Evolutionary conservation across 2,329 filamentous ascomycete species (phyloP), one percentile per base, ranked within the genome.

Genomic region (Thelonectria blattea): DNA sequence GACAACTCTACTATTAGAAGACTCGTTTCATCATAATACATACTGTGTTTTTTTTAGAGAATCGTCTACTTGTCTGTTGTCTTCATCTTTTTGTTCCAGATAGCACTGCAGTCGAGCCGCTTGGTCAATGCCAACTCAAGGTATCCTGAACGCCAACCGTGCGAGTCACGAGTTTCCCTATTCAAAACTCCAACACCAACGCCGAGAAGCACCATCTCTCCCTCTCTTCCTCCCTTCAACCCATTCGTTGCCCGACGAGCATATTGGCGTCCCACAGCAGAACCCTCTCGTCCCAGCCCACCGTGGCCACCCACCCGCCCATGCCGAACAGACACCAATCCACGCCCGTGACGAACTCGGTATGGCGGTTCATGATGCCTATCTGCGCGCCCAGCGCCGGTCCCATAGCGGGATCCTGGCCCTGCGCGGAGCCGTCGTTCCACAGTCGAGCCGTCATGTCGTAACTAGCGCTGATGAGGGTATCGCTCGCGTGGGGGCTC

Each of bases 301-400:
- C 91, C 64, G 91, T 96, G 2, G 95, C 93, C 67, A 93, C 93
- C 95, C 95, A 99, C 5, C 95, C 95, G 65, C 96, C 93, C 22
- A 88, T 90, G 5, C 95, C 95, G 76, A 99, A 99, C 46, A 99
- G 77, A 78, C 95, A 99, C 95, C 96, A 99, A 75, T 99, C 95
- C 1, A 98, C 91, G 8, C 95, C 95, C 3, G 93, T 97, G 10
- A 91, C 93, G 71, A 99, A 99, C 79, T 99, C 95, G 1, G 94
- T 97, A 75, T 99, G 95, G 17, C 88, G 80, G 58, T 91, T 93
- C 93, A 99, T 97, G 41, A 92, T 79, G 3, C 93, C 93, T 68
- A 97, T 79, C 76, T 97, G 89, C 22, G 83, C 80, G 1, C 91
- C 92, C 42, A 87, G 78, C 9, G 81, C 75, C 1, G 80, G 75